Conservation (phyloP, 495 filamentous ascomycete genomes). For the Talaromyces trachyspermus region DNA sequence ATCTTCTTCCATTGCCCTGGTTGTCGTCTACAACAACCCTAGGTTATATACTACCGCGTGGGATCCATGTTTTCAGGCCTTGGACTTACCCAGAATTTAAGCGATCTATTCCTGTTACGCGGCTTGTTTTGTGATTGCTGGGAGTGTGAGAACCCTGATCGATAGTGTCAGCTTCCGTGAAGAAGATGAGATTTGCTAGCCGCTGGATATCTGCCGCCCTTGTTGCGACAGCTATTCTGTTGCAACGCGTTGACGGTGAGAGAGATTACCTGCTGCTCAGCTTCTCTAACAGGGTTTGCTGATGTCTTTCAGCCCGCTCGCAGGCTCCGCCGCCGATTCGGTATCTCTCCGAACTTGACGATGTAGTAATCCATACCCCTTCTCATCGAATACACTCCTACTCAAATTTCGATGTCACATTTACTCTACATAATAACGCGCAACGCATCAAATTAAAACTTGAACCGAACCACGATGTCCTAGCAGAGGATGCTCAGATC, state of each 20-base stretch:
- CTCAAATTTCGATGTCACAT: constrained; percentile 75
- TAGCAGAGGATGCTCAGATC: constrained; percentile 67
- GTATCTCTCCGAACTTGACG: constrained; percentile 65
- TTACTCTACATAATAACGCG: constrained; percentile 58
- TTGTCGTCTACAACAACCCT: no score
- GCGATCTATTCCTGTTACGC: no score
- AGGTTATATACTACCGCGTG: no score
- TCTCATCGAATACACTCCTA: constrained; percentile 71
- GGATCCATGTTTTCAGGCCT: no score
- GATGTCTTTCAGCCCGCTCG: constrained; percentile 50
- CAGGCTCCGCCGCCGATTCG: constrained; percentile 66
- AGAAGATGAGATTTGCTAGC: background rate
- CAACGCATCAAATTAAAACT: constrained; percentile 72
- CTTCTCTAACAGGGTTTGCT: background rate
- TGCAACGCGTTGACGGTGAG: constrained; percentile 6
- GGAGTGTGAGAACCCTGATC: no score
- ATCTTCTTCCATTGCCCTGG: no score
- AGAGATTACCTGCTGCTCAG: background rate
- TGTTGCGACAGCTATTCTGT: background rate
- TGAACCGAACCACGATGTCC: constrained; percentile 87
- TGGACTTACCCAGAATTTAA: no score
- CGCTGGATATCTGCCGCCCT: constrained; percentile 4
- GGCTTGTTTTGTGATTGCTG: no score
- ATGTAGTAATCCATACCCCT: constrained; percentile 69
- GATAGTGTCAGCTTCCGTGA: no score